Evolutionary conservation across 148 eudicot species (phyloP), one percentile per base, ranked within the genome.

Genomic region (Linanthus parryae): DNA sequence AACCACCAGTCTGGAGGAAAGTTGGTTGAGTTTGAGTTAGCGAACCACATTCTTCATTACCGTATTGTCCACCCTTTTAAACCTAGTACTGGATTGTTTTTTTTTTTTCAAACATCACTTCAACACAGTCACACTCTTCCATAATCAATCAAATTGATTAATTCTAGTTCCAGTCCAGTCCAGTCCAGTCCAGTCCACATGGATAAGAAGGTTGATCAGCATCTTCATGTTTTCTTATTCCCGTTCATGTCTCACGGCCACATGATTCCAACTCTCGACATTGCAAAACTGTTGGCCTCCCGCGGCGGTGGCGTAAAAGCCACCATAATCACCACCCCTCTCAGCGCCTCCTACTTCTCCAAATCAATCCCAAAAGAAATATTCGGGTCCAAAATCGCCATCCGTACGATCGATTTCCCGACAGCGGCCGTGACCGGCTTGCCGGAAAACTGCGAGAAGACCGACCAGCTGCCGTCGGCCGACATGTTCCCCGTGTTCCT

Each of bases 321-420:
- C 24, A 73, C 91, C 54, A 75, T 79, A 27, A 66, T 79, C 31
- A 66, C 81, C 24, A 77, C 85, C 28, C 76, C 70, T n/a, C 44
- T 36, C 16, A 68, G 70, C 21, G 59, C 75, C 1, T 64, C 69
- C 4, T 13, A 28, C 23, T 73, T 83, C 48, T 21, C 58, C 42
- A 51, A 52, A 33, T 28, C 67, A 25, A 34, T 74, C 1, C 38
- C 62, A 19, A 23, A 22, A 34, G 21, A 28, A 9, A n/a, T n/a
- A n/a, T 3, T 61, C 28, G 1, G 6, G 16, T 13, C 18, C 25
- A 0, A n/a, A n/a, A 58, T 76, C 8, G 20, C 24, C 2, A 9
- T 79, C 0, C 59, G 24, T 21, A 7, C 48, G 0, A 57, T 76
- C 20, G 26, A 29, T 2, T 79, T 79, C 42, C 76, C 76, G 0